These are phyloP conservation scores for Rutstroemia sp. DNA, from an alignment of 2,329 filamentous ascomycete species.

Conservation along the genomic window DNA sequence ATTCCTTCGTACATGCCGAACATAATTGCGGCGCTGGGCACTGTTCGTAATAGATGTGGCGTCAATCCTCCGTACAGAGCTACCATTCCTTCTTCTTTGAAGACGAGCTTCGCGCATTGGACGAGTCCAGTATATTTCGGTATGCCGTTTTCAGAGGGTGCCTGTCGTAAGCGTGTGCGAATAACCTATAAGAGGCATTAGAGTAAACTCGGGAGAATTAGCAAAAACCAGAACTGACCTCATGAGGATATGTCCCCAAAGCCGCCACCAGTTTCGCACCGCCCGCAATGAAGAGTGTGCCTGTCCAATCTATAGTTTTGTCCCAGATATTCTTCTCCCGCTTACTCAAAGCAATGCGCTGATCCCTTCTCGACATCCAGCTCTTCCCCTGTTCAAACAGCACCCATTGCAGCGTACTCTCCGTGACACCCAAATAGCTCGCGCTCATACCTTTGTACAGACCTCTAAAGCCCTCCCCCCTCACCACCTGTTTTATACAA, in stretches of 20 bases:
- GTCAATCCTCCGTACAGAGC: constrained; percentile 87
- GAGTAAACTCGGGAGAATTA: not conserved
- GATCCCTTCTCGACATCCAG: constrained; percentile 58
- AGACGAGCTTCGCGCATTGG: constrained; percentile 83
- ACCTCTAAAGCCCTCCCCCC: constrained; percentile 71
- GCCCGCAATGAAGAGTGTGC: constrained; percentile 72
- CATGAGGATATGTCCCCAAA: constrained; percentile 83
- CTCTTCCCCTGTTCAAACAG: constrained; percentile 90
- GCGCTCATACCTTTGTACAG: constrained; percentile 88
- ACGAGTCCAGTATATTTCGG: constrained; percentile 83
- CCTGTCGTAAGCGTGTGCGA: constrained; percentile 76
- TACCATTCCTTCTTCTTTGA: constrained; percentile 79
- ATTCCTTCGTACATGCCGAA: constrained; percentile 67
- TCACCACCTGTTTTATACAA: constrained; percentile 74
- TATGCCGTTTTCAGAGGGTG: constrained; percentile 62
- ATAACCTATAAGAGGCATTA: constrained; percentile 49
- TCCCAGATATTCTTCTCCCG: constrained; percentile 65
- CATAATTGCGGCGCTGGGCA: constrained; percentile 92
- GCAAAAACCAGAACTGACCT: constrained; percentile 45
- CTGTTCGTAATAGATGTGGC: constrained; percentile 82
- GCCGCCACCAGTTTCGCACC: constrained; percentile 81
- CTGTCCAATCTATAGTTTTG: constrained; percentile 66
- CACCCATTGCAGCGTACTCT: constrained; percentile 89
- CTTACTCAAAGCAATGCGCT: constrained; percentile 48
- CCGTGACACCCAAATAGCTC: constrained; percentile 83